Conservation (phyloP, 2,329 filamentous ascomycete genomes). For the Apiospora marii region DNA sequence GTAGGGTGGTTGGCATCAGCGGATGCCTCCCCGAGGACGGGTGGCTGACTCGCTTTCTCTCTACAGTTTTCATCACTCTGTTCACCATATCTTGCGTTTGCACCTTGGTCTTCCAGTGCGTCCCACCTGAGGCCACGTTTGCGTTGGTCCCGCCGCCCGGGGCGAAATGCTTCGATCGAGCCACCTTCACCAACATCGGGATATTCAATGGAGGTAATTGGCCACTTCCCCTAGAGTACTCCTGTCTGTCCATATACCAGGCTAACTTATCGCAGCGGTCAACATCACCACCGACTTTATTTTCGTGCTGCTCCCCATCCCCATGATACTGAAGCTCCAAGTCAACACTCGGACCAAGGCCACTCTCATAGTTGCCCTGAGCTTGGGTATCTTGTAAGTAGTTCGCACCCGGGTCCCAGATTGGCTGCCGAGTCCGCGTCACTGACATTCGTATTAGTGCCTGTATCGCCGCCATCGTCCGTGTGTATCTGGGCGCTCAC, state of each 20-base stretch:
- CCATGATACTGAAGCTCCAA: slow-evolving; percentile 26
- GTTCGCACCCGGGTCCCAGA: too few species aligned
- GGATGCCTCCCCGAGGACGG: neutral
- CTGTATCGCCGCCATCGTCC: slow-evolving; percentile 25
- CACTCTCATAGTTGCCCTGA: slow-evolving; percentile 22
- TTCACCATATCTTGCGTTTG: slow-evolving; percentile 27
- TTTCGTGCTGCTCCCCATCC: slow-evolving; percentile 27
- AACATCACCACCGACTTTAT: slow-evolving; percentile 28
- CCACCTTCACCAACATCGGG: slow-evolving; percentile 23
- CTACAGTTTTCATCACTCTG: slow-evolving; percentile 25
- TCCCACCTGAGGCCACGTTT: slow-evolving; percentile 16
- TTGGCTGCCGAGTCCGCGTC: too few species aligned
- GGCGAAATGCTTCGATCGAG: slow-evolving; percentile 24
- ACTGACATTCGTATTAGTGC: neutral
- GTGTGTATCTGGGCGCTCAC: slow-evolving; percentile 21
- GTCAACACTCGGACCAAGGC: slow-evolving; percentile 28
- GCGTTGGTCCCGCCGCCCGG: slow-evolving; percentile 14
- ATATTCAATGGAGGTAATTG: slow-evolving; percentile 25
- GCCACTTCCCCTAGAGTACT: too few species aligned
- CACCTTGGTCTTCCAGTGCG: slow-evolving; percentile 26
- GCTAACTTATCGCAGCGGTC: neutral
- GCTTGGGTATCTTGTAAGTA: slow-evolving; percentile 27
- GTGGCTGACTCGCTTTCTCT: neutral
- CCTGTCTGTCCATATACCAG: too few species aligned
- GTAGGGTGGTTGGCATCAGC: neutral